Evolutionary conservation across 768 basidiomycete species (phyloP), one percentile per base, ranked within the genome.

Genomic region (Amanita inopinata): DNA sequence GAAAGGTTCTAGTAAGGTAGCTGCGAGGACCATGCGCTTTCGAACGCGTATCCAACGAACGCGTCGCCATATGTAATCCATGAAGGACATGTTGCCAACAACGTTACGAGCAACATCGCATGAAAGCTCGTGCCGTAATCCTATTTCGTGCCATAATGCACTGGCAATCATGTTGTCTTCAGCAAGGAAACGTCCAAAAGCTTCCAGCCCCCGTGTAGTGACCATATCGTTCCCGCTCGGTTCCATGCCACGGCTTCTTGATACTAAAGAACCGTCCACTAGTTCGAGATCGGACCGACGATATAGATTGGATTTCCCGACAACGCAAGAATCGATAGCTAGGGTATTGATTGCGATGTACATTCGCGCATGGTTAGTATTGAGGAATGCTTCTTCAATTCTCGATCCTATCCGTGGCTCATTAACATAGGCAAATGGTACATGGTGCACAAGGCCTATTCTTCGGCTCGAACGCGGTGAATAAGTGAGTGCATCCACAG

Each of bases 141-240:
- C 82, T 2, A 97, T 70, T 58, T 98, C 89, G 57, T 97, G 89
- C 96, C 92, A 97, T 9, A 99, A 65, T 1, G 88, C 78, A 35
- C 77, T 69, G 12, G 81, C 96, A 45, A 99, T 94, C 88, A 89
- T 94, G 63, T 97, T 97, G 65, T 99, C 96, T 61, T 99, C 96
- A 0, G 96, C 94, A 32, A 98, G 73, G 62, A 83, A 98, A 9
- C 82, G 78, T 0, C 82, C 83, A 49, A 97, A 97, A 0, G 78
- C 82, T 5, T 76, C 69, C 17, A 99, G 69, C 1, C 92, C 92
- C 33, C 61, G 56, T 54, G 56, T 45, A 23, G 50, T 43, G 41
- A 56, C 64, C 54, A 38, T 56, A 38, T 30, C 52, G 23, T 40
- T 49, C 8, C 23, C 43, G 22, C n/a, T 10, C 18, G n/a, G 11